Conservation (phyloP, 1,139 yeast genomes). For the Keqinozyma sinolaborantium region DNA sequence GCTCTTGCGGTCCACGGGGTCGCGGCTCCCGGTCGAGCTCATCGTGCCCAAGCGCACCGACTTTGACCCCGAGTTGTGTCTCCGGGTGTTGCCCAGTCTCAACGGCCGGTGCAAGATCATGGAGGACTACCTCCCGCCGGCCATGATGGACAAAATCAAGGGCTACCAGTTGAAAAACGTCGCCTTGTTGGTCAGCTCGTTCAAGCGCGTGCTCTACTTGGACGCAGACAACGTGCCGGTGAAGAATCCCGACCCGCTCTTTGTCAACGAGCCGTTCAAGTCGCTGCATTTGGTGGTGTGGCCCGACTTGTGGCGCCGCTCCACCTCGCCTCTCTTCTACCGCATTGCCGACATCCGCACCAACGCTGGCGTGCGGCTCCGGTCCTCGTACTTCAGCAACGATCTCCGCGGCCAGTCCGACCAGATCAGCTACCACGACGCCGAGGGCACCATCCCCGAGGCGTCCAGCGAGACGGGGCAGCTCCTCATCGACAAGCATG, state of each 20-base stretch:
- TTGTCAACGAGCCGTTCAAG: slow-evolving; percentile 28
- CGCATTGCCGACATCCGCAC: slow-evolving; percentile 24
- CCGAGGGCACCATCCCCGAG: slow-evolving; percentile 55
- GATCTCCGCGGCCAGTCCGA: slow-evolving; percentile 23
- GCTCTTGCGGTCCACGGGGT: slow-evolving; percentile 50
- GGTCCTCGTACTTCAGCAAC: slow-evolving; percentile 25
- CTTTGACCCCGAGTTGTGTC: slow-evolving; percentile 29
- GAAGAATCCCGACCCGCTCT: slow-evolving; percentile 29
- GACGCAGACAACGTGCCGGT: slow-evolving; percentile 37
- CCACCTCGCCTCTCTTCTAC: slow-evolving; percentile 33
- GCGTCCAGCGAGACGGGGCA: slow-evolving; percentile 63
- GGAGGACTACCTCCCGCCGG: slow-evolving; percentile 26
- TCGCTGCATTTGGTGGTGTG: slow-evolving; percentile 26
- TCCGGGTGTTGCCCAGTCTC: slow-evolving; percentile 22
- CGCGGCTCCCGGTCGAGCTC: slow-evolving; percentile 57
- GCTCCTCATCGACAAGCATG: slow-evolving; percentile 46
- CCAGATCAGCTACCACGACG: slow-evolving; percentile 39
- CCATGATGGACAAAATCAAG: slow-evolving; percentile 14
- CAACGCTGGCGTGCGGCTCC: slow-evolving; percentile 14
- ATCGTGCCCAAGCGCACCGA: slow-evolving; percentile 27
- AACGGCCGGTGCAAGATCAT: slow-evolving; percentile 31
- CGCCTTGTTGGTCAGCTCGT: slow-evolving; percentile 32
- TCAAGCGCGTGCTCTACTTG: slow-evolving; percentile 28
- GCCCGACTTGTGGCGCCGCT: slow-evolving; percentile 42
- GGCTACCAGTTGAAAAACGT: slow-evolving; percentile 33